Percentiles rank a stretch among this genome's conserved stretches.
These are phyloP conservation scores for Penstemon eatonii DNA, from an alignment of 257 asterid genomes.

Conservation along the genomic window DNA sequence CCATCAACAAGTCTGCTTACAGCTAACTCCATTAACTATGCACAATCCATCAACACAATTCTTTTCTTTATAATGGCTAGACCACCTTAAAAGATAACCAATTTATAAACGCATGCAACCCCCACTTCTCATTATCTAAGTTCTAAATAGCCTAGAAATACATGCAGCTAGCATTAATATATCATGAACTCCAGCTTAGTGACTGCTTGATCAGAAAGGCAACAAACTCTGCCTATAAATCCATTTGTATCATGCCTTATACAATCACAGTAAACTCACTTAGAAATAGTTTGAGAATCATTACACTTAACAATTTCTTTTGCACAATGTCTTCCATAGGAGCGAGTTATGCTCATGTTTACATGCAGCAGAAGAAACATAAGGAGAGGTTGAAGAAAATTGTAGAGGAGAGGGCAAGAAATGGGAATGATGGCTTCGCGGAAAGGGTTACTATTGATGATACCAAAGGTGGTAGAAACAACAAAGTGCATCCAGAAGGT, in stretches of 20 bases:
- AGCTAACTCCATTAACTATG: slow-evolving; percentile 20
- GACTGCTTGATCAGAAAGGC: slow-evolving; percentile 20
- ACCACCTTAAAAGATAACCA: slow-evolving; percentile 14
- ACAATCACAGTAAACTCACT: slow-evolving; percentile 1
- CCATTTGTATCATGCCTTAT: background rate
- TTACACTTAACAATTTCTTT: background rate
- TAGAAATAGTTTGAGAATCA: background rate
- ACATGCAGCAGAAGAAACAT: slow-evolving; percentile 33
- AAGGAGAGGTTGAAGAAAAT: slow-evolving; percentile 30
- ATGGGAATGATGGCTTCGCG: background rate
- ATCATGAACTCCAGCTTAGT: background rate
- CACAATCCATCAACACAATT: slow-evolving; percentile 15
- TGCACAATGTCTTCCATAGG: slow-evolving; percentile 39
- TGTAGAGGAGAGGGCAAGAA: slow-evolving; percentile 23
- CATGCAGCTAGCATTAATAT: slow-evolving; percentile 2
- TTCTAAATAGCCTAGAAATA: background rate
- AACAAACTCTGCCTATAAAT: slow-evolving; percentile 17
- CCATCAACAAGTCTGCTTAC: slow-evolving; percentile 3
- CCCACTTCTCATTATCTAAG: background rate
- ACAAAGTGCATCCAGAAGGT: slow-evolving; percentile 28
- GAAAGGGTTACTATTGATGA: background rate
- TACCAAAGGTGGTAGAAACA: slow-evolving; percentile 20
- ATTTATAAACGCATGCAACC: background rate
- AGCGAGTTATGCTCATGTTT: slow-evolving; percentile 32
- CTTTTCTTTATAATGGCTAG: background rate